Evolutionary conservation across 768 basidiomycete genomes (phyloP), one percentile per base, ranked within the genome.

Genomic region (Xerocomellus amylosporus): DNA sequence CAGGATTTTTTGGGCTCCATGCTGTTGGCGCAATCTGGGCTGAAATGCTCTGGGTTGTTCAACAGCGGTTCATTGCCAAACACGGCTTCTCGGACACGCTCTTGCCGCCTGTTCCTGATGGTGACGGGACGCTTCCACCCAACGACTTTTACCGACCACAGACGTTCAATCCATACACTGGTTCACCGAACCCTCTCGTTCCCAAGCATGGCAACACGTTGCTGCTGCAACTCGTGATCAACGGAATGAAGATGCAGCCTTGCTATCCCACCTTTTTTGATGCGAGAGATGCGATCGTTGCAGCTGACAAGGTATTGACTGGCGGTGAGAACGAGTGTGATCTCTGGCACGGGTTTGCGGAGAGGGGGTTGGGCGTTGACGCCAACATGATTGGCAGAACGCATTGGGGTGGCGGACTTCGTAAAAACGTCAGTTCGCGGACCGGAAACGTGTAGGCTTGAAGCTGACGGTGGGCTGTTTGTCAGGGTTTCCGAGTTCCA

Each of bases 1-100:
- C 30, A 10, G 40, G 5, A 33, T 50, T 50, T 20, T 22, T 22
- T 41, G 30, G 20, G 10, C 17, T 33, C 14, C 40, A 43, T 15
- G 49, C 87, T 24, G 86, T 93, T 57, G 93, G 93, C 43, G 93
- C 95, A 72, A 93, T 98, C 49, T 97, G 94, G 93, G 94, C 94
- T 4, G 74, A 93, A 76, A 86, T 91, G n/a, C 85, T 93, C 48
- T 93, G 88, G 88, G 79, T 91, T 60, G 79, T 88, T 41, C 79
- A 82, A 20, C 82, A 92, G 65, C 71, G 77, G 22, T 73, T 97
- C 26, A 89, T 96, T 65, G 73, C 75, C 72, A 87, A 88, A 73
- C 85, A 96, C 67, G 92, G 91, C 0, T 95, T 82, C 78, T 77
- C 81, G 14, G 79, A 86, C 13, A 79, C 77, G 2, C 78, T 97